These are phyloP conservation scores for Postia placenta DNA, from an alignment of 768 basidiomycete genomes.

Conservation along the genomic window DNA sequence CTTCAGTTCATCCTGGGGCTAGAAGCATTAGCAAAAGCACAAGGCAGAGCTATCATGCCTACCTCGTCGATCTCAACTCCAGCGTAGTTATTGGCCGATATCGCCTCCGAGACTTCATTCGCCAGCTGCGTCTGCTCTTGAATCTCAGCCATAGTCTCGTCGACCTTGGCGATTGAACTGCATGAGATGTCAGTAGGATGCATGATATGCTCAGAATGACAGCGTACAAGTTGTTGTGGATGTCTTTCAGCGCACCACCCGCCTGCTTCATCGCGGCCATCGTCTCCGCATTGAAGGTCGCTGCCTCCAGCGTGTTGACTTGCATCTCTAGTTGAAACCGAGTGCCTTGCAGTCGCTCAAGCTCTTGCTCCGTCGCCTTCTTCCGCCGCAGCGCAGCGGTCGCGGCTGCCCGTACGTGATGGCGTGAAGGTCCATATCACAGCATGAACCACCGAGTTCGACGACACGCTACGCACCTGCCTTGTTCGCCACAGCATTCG, in stretches of 20 bases:
- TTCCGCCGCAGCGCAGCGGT: constrained; percentile 88
- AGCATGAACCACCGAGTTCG: neutral
- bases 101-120: constrained; percentile 85
- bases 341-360: constrained; percentile 80
- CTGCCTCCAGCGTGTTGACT: constrained; percentile 94
- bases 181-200: neutral
- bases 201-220: neutral
- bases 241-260: constrained; percentile 79
- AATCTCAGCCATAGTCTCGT: constrained; percentile 80
- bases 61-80: constrained; percentile 71
- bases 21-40: constrained; percentile 2
- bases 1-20: constrained; percentile 70
- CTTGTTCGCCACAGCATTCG: constrained; percentile 93
- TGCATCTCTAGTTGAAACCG: constrained; percentile 93
- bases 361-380: constrained; percentile 82
- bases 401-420: constrained; percentile 51
- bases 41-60: constrained; percentile 12
- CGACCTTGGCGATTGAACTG: constrained; percentile 86
- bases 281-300: constrained; percentile 96
- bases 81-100: constrained; percentile 62
- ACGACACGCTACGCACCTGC: constrained; percentile 55
- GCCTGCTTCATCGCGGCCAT: constrained; percentile 98
- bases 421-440: neutral
- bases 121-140: constrained; percentile 89
- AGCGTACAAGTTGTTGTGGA: constrained; percentile 86